Conservation (phyloP, 805 yeast species). For the Monosporozyma aerobia region DNA sequence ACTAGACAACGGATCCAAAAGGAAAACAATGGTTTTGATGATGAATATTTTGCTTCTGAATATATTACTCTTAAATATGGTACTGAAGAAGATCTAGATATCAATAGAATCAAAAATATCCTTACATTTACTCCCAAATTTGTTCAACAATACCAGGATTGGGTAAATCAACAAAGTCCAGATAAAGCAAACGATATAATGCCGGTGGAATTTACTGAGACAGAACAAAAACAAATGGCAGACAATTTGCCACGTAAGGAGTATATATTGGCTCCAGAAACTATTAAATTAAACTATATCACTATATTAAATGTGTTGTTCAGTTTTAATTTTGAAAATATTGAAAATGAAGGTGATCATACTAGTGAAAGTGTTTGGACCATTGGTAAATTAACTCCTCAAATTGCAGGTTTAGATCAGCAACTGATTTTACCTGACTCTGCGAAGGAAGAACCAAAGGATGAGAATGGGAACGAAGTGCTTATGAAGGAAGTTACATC, state of each 20-base stretch:
- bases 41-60: constrained; percentile 84
- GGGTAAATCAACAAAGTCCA: constrained; percentile 26
- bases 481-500: constrained; percentile 1
- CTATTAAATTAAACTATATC: constrained; percentile 48
- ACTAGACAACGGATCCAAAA: constrained; percentile 55
- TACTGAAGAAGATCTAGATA: constrained; percentile 43
- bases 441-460: constrained; percentile 6
- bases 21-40: constrained; percentile 72
- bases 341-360: constrained; percentile 63
- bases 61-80: constrained; percentile 50
- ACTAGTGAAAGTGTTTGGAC: constrained; percentile 92
- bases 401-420: constrained; percentile 61
- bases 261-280: constrained; percentile 36
- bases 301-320: constrained; percentile 61
- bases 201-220: constrained; percentile 45
- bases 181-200: constrained; percentile 24
- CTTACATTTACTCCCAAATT: constrained; percentile 46
- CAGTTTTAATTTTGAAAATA: constrained; percentile 62
- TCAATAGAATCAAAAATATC: constrained; percentile 35
- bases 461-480: constrained; percentile 5
- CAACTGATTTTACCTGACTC: constrained; percentile 33
- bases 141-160: constrained; percentile 38
- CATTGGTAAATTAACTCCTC: constrained; percentile 78
- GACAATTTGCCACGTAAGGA: constrained; percentile 52
- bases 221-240: constrained; percentile 59